phyloP scores from a whole-genome alignment of 441 rosid genomes.

The Bruguiera hainesii region DNA sequence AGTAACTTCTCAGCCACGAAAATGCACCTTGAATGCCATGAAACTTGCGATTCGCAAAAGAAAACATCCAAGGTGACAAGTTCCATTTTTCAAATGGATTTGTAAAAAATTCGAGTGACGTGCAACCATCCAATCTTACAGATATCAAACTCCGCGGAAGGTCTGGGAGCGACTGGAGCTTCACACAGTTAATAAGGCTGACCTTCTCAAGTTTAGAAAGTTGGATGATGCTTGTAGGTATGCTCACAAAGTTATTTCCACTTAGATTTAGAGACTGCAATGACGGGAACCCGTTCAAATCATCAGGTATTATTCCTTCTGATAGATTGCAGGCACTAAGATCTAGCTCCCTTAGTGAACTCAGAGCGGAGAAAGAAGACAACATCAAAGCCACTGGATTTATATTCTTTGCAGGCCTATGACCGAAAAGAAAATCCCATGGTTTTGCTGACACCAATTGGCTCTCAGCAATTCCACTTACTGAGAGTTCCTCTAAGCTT shows the following conservation, averaged over 20 bases:
- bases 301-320: neutral
- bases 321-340: neutral
- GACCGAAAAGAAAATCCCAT: too few relatives aligned
- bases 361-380: too few relatives aligned
- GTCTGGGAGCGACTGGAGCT: constrained; percentile 17
- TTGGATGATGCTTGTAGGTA: constrained; percentile 10
- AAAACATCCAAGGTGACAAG: neutral
- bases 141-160: constrained; percentile 9
- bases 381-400: neutral
- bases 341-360: neutral
- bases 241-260: neutral
- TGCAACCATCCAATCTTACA: constrained; percentile 13
- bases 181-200: constrained; percentile 6
- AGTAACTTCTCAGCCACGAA: neutral
- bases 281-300: neutral
- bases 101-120: constrained; percentile 10
- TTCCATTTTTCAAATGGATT: neutral
- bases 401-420: neutral
- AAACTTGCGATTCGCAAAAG: constrained; percentile 10
- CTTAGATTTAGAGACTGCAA: neutral
- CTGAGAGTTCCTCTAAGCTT: neutral
- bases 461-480: neutral
- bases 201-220: neutral
- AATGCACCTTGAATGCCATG: neutral
- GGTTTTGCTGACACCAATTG: neutral